These are phyloP conservation scores for Recurvomyces mirabilis DNA, from an alignment of 495 filamentous ascomycete genomes.

Conservation along the genomic window DNA sequence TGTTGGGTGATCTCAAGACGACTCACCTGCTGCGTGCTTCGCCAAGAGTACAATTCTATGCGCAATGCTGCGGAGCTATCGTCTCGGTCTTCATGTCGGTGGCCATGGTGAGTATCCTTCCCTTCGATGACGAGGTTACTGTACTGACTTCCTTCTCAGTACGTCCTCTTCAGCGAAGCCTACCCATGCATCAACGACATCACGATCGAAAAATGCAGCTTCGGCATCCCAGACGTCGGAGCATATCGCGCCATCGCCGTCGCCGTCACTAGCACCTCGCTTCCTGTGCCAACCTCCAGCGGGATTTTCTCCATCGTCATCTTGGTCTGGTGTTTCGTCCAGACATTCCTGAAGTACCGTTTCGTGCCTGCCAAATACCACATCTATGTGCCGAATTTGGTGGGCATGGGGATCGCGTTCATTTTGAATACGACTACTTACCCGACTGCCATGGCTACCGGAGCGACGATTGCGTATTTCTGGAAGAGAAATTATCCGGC, in stretches of 20 bases:
- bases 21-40: conserved; percentile 53
- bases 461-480: conserved; percentile 35
- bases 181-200: conserved; percentile 53
- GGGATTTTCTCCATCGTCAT: conserved; percentile 48
- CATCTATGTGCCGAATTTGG: conserved; percentile 59
- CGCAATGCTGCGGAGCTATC: conserved; percentile 49
- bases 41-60: conserved; percentile 52
- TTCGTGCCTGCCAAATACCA: conserved; percentile 27
- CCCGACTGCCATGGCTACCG: conserved; percentile 47
- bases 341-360: conserved; percentile 38
- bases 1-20: conserved; percentile 50
- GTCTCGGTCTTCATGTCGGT: conserved; percentile 52
- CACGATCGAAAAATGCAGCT: conserved; percentile 35
- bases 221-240: conserved; percentile 48
- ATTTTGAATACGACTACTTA: conserved; percentile 48
- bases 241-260: conserved; percentile 56
- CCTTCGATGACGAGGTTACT: no score
- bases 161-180: conserved; percentile 51
- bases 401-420: conserved; percentile 52
- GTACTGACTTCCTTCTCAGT: no score
- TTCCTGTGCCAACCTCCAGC: conserved; percentile 45
- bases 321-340: conserved; percentile 36
- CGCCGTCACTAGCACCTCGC: conserved; percentile 49
- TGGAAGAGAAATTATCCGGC: conserved; percentile 17
- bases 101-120: no score